Evolutionary conservation across 2,329 filamentous ascomycete genomes (phyloP), one percentile per base, ranked within the genome.

Genomic region (Trichoderma polysporum): DNA sequence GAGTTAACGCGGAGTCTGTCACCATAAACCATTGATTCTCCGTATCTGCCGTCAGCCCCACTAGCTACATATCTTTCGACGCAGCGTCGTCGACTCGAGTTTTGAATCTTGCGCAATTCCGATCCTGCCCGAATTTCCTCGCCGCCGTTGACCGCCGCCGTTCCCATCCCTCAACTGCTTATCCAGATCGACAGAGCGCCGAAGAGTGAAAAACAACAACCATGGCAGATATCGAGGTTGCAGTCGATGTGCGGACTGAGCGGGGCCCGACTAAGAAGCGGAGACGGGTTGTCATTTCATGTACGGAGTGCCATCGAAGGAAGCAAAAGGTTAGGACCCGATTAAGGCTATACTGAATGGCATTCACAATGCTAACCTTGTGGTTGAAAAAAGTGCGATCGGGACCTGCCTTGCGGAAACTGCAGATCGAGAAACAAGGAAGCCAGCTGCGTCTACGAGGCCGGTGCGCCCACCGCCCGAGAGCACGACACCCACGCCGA

Each of bases 291-390:
- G 85, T 89, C 52, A 86, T 89, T 66, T 88, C 86, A 8, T 90
- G 87, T 71, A 86, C 83, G 12, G 87, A 90, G 73, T 90, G 87
- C 70, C 87, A 89, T 75, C 80, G 87, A 68, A 81, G 87, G 68
- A 90, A 90, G 73, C 86, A 88, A 73, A 87, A 87, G 81, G 84
- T 84, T 52, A 39, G 73, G 35, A 15, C n/a, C 9, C 31, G 29
- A n/a, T 10, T 33, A 29, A 22, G 10, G 31, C 50, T 54, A 19
- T 22, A 17, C 37, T 45, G 41, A 45, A n/a, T 45, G 9, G 13
- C 25, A 25, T n/a, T 27, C 22, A 17, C 9, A 13, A 59, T 27
- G 29, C 65, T 70, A 35, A 67, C 65, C 25, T 35, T 57, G 33
- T 19, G 33, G 15, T 31, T 37, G 15, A 22, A 13, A 35, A 53